Evolutionary conservation across 352 stramenopile species (phyloP), one percentile per base, ranked within the genome.

Genomic region (Phytophthora sansomeana): DNA sequence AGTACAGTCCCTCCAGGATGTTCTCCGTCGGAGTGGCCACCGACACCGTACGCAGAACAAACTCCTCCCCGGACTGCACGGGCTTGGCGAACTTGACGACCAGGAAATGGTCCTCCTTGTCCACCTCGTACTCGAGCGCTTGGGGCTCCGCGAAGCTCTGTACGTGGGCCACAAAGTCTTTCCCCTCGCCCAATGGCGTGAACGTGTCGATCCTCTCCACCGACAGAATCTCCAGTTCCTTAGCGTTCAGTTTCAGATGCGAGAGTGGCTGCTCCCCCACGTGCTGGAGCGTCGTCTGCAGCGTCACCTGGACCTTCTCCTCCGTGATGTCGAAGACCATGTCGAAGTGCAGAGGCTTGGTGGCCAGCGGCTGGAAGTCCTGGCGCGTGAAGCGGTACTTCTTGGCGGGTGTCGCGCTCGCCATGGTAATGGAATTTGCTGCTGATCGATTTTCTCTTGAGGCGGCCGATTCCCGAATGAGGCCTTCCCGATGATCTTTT

Each of bases 1-100:
- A 93, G 77, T 93, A 93, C 41, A 93, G 57, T 16, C 84, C 84
- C 49, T 93, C 84, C 10, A 93, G 61, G 38, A 93, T 93, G 69
- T 90, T 93, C 48, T 90, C 85, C 0, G 82, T 93, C 3, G 82
- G 82, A 26, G 77, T 88, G 11, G 80, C 82, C 17, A 89, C 72
- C 42, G 71, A 89, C 57, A 90, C 80, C 0, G 80, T 90, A 59
- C 80, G 79, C 54, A 93, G 70, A 28, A 90, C 78, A 69, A 93
- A 85, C 74, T 91, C 80, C 41, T 90, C 75, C 33, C 80, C 80
- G 14, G 59, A 72, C 58, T 85, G 69, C 44, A 91, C 65, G 7
- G 83, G 82, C 36, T 77, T 73, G 26, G 39, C 41, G 6, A 93
- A 69, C 64, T 87, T 87, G 44, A 93, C 62, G 6, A 90, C 43